Evolutionary conservation across 2,329 filamentous ascomycete genomes (phyloP).

Genomic region (Fusarium graminum): DNA sequence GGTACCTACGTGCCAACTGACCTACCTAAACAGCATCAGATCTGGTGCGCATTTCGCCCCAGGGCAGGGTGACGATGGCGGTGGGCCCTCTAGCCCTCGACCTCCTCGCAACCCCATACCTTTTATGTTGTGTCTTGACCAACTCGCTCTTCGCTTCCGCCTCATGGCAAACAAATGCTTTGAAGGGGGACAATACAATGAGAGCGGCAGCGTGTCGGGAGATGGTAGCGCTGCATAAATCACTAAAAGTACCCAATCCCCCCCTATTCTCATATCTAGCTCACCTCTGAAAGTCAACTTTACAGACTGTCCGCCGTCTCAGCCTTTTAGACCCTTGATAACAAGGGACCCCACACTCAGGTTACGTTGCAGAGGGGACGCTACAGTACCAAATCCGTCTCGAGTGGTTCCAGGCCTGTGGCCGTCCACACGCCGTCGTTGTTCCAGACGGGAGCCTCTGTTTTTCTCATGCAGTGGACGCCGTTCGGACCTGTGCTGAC

Average conservation of each 20-base stretch:
- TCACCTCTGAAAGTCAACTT: constrained; percentile 4
- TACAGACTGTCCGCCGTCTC: constrained; percentile 15
- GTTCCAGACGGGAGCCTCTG: constrained; percentile 38
- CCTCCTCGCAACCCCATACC: constrained; percentile 43
- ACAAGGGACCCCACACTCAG: constrained; percentile 29
- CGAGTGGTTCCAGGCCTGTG: constrained; percentile 35
- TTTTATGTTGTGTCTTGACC: constrained; percentile 24
- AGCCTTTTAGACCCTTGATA: constrained; percentile 33
- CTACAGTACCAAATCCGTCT: constrained; percentile 35
- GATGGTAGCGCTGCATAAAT: background rate
- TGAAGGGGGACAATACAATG: background rate
- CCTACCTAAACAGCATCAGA: constrained; percentile 25
- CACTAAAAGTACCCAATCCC: background rate
- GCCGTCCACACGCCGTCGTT: constrained; percentile 36
- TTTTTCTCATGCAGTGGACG: constrained; percentile 19
- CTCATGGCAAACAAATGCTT: constrained; percentile 2
- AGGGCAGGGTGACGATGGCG: constrained; percentile 40
- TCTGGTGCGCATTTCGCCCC: constrained; percentile 38
- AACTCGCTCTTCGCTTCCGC: constrained; percentile 20
- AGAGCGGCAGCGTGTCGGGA: background rate
- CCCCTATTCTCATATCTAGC: constrained; percentile 2
- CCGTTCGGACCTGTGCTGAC: constrained; percentile 20
- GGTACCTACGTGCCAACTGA: background rate
- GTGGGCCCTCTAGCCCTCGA: constrained; percentile 40
- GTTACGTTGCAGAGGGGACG: constrained; percentile 13